Percentiles rank a stretch among this genome's conserved stretches.
phyloP scores from a whole-genome alignment of 495 filamentous ascomycete species.

The Daldinia caldariorum region DNA sequence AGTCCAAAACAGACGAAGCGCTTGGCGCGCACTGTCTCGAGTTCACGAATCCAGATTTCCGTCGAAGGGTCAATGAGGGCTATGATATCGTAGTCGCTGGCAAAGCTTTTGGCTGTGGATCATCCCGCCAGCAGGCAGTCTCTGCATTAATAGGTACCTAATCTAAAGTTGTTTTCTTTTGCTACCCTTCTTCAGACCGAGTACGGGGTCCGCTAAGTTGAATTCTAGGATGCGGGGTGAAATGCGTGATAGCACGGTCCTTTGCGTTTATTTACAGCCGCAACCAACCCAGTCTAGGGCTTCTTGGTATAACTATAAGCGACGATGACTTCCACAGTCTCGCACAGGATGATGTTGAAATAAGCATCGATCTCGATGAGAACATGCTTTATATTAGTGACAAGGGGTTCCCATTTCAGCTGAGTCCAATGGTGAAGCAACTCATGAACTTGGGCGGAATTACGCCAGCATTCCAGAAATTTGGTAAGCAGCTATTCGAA shows the following conservation, averaged over 20 bases:
- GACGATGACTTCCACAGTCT: background rate
- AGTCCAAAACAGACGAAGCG: background rate
- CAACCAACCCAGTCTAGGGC: background rate
- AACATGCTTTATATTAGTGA: background rate
- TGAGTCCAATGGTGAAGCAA: background rate
- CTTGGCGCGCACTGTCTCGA: background rate
- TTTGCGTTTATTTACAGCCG: slow-evolving; percentile 2
- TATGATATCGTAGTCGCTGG: background rate
- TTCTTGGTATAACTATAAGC: background rate
- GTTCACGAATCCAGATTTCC: background rate
- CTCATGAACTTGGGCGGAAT: slow-evolving; percentile 2
- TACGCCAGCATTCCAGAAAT: slow-evolving; percentile 1
- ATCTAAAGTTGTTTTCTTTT: background rate
- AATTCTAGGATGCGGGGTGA: slow-evolving; percentile 1
- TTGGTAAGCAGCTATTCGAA: slow-evolving; percentile 4
- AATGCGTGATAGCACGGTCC: slow-evolving; percentile 4
- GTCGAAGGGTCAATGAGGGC: background rate
- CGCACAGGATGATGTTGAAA: background rate
- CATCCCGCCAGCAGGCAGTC: background rate
- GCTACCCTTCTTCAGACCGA: background rate
- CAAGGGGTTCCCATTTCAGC: background rate
- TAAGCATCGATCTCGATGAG: background rate
- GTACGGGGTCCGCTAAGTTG: background rate
- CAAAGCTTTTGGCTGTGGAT: background rate
- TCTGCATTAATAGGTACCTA: background rate